Evolutionary conservation across 2,329 filamentous ascomycete genomes (phyloP), one percentile per base, ranked within the genome.

Genomic region (Plectosphaerella cucumerina): DNA sequence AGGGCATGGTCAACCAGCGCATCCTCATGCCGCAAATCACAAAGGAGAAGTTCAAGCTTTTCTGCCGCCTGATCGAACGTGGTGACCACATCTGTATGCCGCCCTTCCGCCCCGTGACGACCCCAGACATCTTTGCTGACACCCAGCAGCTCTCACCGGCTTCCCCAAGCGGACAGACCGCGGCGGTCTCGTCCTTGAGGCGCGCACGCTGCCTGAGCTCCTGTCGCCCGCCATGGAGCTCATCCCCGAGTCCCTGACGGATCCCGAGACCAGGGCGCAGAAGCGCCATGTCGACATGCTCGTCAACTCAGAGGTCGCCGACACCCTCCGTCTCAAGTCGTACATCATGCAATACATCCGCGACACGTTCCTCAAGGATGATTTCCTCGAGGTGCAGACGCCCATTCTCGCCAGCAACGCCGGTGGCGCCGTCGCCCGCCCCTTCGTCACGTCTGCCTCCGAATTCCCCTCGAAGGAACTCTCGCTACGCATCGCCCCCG

Each of bases 381-480:
- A 80, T 6, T 97, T 97, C 62, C 73, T 91, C 49, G 92, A 97
- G 70, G 91, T 97, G 44, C 89, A 88, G 59, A 99, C 94, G 0
- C 94, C 94, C 1, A 90, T 97, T 51, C 76, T 99, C 48, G 86
- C 89, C 8, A 83, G 86, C 44, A 81, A 85, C 47, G 91, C 92
- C 2, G 88, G 91, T n/a, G 94, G 94, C 39, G 94, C 94, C 5
- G 79, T 86, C 37, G 94, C 94, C 2, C 85, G 89, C 46, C 90
- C 94, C 0, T 99, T 99, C 65, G 77, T 85, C 58, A 97, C 92
- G 0, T 72, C 76, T 43, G 86, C 90, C 9, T 89, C 87, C 1
- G 90, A 92, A 62, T 86, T 96, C 53, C 76, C 83, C 3, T 80
- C 86, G 39, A 85, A 82, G 53, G 77, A 84, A 49, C 73, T 99